phyloP scores from a whole-genome alignment of 495 filamentous ascomycete species.

The Hapsidospora chrysogenum region DNA sequence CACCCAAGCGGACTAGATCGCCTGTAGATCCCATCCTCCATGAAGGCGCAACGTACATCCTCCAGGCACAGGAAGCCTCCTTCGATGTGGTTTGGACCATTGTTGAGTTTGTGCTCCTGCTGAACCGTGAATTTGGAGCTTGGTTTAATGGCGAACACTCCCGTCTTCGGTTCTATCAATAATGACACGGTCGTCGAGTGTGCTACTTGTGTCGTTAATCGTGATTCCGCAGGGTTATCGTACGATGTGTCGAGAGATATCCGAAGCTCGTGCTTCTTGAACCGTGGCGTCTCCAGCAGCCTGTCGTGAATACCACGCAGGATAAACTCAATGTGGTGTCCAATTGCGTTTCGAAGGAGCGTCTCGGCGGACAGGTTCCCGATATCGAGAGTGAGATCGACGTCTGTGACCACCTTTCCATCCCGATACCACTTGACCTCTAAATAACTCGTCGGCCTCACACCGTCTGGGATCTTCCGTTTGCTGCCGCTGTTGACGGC shows the following conservation, averaged over 20 bases:
- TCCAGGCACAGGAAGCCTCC: slow-evolving; percentile 37
- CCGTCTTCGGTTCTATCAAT: slow-evolving; percentile 50
- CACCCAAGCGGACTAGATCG: slow-evolving; percentile 46
- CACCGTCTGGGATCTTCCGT: slow-evolving; percentile 10
- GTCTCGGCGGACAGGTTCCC: slow-evolving; percentile 51
- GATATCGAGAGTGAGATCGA: slow-evolving; percentile 45
- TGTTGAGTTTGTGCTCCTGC: slow-evolving; percentile 36
- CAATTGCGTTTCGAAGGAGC: slow-evolving; percentile 57
- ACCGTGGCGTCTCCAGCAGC: slow-evolving; percentile 39
- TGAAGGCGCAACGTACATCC: slow-evolving; percentile 36
- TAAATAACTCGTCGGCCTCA: slow-evolving; percentile 25
- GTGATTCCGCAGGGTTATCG: slow-evolving; percentile 46
- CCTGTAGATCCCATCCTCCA: slow-evolving; percentile 45
- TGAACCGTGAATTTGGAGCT: slow-evolving; percentile 19
- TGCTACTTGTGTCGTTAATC: slow-evolving; percentile 51
- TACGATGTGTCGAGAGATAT: slow-evolving; percentile 35
- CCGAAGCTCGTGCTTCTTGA: slow-evolving; percentile 33
- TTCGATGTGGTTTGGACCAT: slow-evolving; percentile 29
- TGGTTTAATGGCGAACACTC: slow-evolving; percentile 35
- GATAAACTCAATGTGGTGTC: slow-evolving; percentile 51
- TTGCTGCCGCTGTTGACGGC: slow-evolving; percentile 50
- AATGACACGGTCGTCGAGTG: slow-evolving; percentile 37
- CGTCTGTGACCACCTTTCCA: slow-evolving; percentile 50
- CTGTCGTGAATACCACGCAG: slow-evolving; percentile 41
- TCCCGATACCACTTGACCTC: slow-evolving; percentile 74